A percentile compares a stretch with the other conserved stretches of the same genome.
phyloP scores from a whole-genome alignment of 1,139 yeast species.

The Candida buenavistaensis region DNA sequence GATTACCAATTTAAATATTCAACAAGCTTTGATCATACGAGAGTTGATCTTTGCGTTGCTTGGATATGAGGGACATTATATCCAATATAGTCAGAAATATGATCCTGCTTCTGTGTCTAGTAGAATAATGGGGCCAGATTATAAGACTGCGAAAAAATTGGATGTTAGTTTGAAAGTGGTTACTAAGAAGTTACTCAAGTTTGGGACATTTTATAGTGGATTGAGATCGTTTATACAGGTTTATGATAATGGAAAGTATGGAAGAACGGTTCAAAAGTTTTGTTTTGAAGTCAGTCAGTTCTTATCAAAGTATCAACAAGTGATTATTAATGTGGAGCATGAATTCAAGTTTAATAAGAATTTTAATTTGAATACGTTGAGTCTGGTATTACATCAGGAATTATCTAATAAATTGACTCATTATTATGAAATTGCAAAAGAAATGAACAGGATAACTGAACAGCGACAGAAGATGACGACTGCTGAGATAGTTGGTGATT shows the following conservation, averaged over 20 bases:
- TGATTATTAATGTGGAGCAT: conserved; percentile 54
- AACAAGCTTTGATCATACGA: conserved; percentile 69
- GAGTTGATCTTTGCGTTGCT: conserved; percentile 69
- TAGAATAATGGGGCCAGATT: conserved; percentile 70
- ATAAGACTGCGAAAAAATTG: conserved; percentile 65
- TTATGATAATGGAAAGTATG: conserved; percentile 58
- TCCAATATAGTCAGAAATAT: conserved; percentile 65
- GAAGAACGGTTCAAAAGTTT: conserved; percentile 73
- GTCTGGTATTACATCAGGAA: conserved; percentile 32
- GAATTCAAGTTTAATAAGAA: conserved; percentile 46
- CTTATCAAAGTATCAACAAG: conserved; percentile 46
- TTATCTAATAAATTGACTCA: conserved; percentile 43
- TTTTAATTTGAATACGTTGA: conserved; percentile 36
- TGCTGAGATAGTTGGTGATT: conserved; percentile 8
- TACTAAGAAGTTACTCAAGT: conserved; percentile 58
- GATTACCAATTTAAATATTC: conserved; percentile 47
- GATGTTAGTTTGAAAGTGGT: conserved; percentile 76
- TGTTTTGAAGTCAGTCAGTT: conserved; percentile 59
- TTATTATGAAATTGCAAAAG: conserved; percentile 54
- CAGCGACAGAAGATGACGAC: conserved; percentile 11
- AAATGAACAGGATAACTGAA: conserved; percentile 43
- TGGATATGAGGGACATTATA: conserved; percentile 80
- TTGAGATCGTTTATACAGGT: conserved; percentile 55
- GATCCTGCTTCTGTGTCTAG: conserved; percentile 39
- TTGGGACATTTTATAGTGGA: conserved; percentile 64